Conservation (phyloP, 2,329 filamentous ascomycete species). For the Aspergillus fumigatiaffinis region DNA sequence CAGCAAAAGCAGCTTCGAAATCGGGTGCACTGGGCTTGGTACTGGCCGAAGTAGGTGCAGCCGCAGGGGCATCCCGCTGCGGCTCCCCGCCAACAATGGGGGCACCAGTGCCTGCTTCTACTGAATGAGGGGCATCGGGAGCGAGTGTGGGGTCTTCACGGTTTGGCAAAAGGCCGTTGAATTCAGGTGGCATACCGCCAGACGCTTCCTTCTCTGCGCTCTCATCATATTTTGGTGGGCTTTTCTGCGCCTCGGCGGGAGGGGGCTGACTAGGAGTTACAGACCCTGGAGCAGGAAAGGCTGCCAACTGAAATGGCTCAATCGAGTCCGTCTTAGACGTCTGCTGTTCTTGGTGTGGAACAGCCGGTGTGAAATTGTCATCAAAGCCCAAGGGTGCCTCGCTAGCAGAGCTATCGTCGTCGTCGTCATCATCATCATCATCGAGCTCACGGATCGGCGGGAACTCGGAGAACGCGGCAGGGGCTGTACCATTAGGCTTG, state of each 20-base stretch:
- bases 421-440: slow-evolving; percentile 65
- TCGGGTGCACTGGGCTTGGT: slow-evolving; percentile 37
- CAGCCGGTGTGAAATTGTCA: slow-evolving; percentile 78
- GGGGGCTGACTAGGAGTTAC: slow-evolving; percentile 40
- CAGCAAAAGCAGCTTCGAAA: slow-evolving; percentile 46
- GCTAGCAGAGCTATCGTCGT: slow-evolving; percentile 70
- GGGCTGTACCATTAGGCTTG: slow-evolving; percentile 26
- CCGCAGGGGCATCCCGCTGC: slow-evolving; percentile 16
- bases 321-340: slow-evolving; percentile 28
- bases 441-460: slow-evolving; percentile 88
- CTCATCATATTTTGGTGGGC: slow-evolving; percentile 46
- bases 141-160: slow-evolving; percentile 37
- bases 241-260: slow-evolving; percentile 54
- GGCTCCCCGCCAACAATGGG: slow-evolving; percentile 36
- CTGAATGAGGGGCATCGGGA: slow-evolving; percentile 37
- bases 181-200: slow-evolving; percentile 34
- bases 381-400: slow-evolving; percentile 70
- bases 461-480: slow-evolving; percentile 61
- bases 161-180: slow-evolving; percentile 37
- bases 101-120: slow-evolving; percentile 33
- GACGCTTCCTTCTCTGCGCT: slow-evolving; percentile 20
- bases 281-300: slow-evolving; percentile 40
- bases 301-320: slow-evolving; percentile 34
- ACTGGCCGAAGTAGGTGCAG: slow-evolving; percentile 16
- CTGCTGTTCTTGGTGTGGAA: slow-evolving; percentile 32